Percentiles rank a stretch among this genome's conserved stretches.
These are phyloP conservation scores for Fusarium sp. DNA, from an alignment of 2,329 filamentous ascomycete genomes.

Conservation along the genomic window DNA sequence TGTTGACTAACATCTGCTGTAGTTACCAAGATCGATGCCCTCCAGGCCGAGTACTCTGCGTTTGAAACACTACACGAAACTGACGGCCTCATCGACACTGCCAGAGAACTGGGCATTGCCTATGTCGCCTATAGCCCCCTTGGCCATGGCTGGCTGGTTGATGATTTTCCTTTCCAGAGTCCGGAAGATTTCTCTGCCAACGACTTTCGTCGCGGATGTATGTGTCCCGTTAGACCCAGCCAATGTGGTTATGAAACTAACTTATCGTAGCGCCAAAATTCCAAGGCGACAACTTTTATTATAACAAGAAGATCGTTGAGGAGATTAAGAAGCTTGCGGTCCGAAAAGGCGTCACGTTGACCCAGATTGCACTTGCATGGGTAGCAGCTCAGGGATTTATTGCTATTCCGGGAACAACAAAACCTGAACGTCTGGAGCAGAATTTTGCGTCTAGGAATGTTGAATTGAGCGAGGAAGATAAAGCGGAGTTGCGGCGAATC, in stretches of 20 bases:
- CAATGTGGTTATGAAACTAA: not conserved
- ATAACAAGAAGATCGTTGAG: constrained; percentile 5
- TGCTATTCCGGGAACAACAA: constrained; percentile 13
- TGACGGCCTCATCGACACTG: not conserved
- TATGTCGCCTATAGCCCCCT: constrained; percentile 1
- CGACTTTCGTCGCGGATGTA: not conserved
- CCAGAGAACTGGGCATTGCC: not conserved
- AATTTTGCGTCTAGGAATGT: not conserved
- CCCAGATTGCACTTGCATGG: constrained; percentile 12
- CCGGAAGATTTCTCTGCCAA: constrained; percentile 5
- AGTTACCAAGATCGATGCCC: constrained; percentile 15
- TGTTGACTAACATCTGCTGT: not conserved
- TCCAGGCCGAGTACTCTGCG: constrained; percentile 12
- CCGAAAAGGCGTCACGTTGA: not conserved
- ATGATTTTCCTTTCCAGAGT: not conserved
- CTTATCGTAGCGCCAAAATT: not conserved
- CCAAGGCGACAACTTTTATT: constrained; percentile 8
- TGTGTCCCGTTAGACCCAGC: not conserved
- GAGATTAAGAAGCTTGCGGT: not conserved
- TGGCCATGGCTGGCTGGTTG: constrained; percentile 4
- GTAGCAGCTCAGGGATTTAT: constrained; percentile 5
- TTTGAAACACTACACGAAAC: constrained; percentile 14
- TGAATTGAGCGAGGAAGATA: not conserved
- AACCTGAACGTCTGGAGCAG: not conserved
- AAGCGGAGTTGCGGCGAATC: not conserved